These are phyloP conservation scores for Cladosporium velox DNA, from an alignment of 2,329 filamentous ascomycete species.

Conservation along the genomic window DNA sequence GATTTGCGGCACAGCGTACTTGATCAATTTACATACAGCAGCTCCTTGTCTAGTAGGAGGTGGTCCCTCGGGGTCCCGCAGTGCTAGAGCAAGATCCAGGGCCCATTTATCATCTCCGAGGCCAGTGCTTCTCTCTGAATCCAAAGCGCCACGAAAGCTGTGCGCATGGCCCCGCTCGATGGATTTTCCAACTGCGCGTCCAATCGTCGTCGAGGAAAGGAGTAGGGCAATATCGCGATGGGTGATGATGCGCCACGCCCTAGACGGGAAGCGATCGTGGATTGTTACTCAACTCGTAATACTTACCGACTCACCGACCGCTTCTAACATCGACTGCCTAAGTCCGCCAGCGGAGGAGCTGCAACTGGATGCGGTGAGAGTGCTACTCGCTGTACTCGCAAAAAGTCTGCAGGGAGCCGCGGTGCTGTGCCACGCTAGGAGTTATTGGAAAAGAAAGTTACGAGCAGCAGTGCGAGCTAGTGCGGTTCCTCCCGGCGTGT, in stretches of 20 bases:
- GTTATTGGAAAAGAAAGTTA: slow-evolving; percentile 20
- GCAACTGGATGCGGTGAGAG: slow-evolving; percentile 14
- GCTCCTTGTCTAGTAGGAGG: slow-evolving; percentile 13
- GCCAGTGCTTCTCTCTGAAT: slow-evolving; percentile 17
- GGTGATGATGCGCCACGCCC: background rate
- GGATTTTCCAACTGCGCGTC: slow-evolving; percentile 6
- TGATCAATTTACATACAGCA: slow-evolving; percentile 7
- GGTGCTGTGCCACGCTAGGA: slow-evolving; percentile 15
- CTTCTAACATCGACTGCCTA: background rate
- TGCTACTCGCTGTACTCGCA: background rate
- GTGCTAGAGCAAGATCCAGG: slow-evolving; percentile 11
- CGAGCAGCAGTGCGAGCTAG: slow-evolving; percentile 7
- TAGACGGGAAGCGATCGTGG: background rate
- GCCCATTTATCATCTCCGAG: slow-evolving; percentile 21
- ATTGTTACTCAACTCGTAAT: background rate
- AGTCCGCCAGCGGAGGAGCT: background rate
- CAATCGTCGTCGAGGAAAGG: slow-evolving; percentile 2
- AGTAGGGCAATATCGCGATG: background rate
- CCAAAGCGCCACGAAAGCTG: slow-evolving; percentile 15
- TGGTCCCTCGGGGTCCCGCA: slow-evolving; percentile 10
- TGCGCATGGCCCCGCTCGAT: slow-evolving; percentile 15
- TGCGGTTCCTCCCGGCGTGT: slow-evolving; percentile 17
- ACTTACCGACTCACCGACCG: background rate
- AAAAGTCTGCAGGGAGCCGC: slow-evolving; percentile 8
- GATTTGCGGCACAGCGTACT: background rate